phyloP scores from a whole-genome alignment of 805 yeast genomes.

The Peterozyma xylosa region DNA sequence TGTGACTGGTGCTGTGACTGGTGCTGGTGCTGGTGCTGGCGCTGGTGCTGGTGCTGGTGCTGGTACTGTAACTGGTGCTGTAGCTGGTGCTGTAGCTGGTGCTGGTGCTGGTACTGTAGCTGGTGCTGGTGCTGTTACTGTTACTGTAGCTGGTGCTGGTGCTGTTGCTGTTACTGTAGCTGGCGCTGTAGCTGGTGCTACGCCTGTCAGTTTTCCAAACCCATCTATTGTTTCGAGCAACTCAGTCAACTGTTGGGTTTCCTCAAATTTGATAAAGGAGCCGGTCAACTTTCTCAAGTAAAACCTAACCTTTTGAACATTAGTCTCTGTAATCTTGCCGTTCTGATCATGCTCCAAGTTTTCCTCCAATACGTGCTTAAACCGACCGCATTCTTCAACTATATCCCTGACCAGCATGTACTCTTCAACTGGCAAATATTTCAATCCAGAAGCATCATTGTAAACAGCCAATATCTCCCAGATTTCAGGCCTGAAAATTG shows the following conservation, averaged over 20 bases:
- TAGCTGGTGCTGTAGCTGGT: not conserved
- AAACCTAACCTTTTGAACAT: slow-evolving; percentile 26
- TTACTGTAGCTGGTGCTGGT: slow-evolving; percentile 7
- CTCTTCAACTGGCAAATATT: slow-evolving; percentile 4
- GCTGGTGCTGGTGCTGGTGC: slow-evolving; percentile 5
- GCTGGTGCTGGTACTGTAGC: slow-evolving; percentile 1
- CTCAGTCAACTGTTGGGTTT: slow-evolving; percentile 1
- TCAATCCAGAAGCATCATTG: not conserved
- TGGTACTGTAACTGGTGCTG: slow-evolving; percentile 2
- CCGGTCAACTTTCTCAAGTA: slow-evolving; percentile 43
- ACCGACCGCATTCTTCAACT: not conserved
- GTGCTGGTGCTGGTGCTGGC: too few species aligned
- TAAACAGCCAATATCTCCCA: not conserved
- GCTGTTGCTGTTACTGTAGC: slow-evolving; percentile 7
- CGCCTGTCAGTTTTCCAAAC: slow-evolving; percentile 2
- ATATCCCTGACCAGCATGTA: slow-evolving; percentile 1
- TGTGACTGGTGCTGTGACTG: slow-evolving; percentile 9
- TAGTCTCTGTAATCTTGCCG: slow-evolving; percentile 8
- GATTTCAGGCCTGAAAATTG: slow-evolving; percentile 3
- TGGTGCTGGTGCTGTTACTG: slow-evolving; percentile 6
- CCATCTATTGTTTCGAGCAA: not conserved
- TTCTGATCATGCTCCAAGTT: slow-evolving; percentile 1
- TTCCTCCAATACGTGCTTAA: not conserved
- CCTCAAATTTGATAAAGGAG: slow-evolving; percentile 23
- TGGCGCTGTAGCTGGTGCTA: slow-evolving; percentile 4